Evolutionary conservation across 805 yeast species (phyloP), one percentile per base, ranked within the genome.

Genomic region (Yamadazyma laniorum): DNA sequence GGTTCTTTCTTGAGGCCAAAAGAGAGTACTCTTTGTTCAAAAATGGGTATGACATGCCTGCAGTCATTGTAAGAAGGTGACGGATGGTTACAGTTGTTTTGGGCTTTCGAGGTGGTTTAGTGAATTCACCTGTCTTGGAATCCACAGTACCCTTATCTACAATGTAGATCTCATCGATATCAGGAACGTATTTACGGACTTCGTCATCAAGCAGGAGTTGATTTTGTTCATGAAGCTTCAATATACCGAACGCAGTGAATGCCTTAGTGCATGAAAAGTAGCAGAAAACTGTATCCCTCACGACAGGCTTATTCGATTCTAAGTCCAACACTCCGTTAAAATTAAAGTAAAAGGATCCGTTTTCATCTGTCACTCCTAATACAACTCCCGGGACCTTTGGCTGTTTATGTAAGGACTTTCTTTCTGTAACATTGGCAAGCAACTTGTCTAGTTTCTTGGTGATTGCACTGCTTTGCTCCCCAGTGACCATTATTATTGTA

Each of bases 31-130:
- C 69, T n/a, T 48, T 36, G 39, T 54, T 52, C 19, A 59, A 47
- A 40, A 64, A 63, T 6, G 59, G 49, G 43, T 65, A 65, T 5
- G 65, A 59, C 29, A 65, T 61, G 2, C 71, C 70, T 2, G 70
- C 46, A 1, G 62, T 58, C 34, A 63, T 64, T 4, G 44, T 33
- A 15, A 65, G 45, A 25, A 65, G 51, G 28, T 61, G 65, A 28
- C 59, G 51, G 7, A 53, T 42, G 3, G 68, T 61, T 1, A 63
- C 44, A 6, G 47, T 45, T 8, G 33, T 49, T 11, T 40, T 39
- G 1, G 70, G 66, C 19, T 43, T 38, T 7, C 48, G 35, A 4
- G 64, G 59, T 9, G 50, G 50, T 28, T 40, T 43, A 1, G 42
- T 22, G 30, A 52, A 56, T 8, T 51, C 42, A 2, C 67, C 67